These are phyloP conservation scores for Xylariaceae sp. DNA, from an alignment of 2,329 filamentous ascomycete genomes.

Conservation along the genomic window DNA sequence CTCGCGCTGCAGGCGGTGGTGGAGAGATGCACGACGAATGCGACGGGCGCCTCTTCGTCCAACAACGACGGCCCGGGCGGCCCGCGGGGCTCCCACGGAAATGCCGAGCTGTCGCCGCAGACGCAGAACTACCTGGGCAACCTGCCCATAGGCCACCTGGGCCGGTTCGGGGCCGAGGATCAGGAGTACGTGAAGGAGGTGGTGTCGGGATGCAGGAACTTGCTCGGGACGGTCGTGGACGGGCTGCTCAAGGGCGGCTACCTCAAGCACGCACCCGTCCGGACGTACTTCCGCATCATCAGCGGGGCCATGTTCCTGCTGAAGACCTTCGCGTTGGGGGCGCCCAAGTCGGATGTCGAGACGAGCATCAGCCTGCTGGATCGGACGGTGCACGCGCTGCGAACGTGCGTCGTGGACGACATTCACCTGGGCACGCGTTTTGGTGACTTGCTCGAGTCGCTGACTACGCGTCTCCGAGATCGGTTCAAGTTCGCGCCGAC, in stretches of 20 bases:
- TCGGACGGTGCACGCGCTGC: slow-evolving; percentile 65
- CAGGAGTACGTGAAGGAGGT: slow-evolving; percentile 72
- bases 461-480: slow-evolving; percentile 68
- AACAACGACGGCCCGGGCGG: slow-evolving; percentile 34
- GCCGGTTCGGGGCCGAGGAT: slow-evolving; percentile 59
- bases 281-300: slow-evolving; percentile 83
- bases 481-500: slow-evolving; percentile 64
- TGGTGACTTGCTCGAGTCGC: slow-evolving; percentile 72
- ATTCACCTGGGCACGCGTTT: slow-evolving; percentile 82
- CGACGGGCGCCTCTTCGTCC: slow-evolving; percentile 36
- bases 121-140: slow-evolving; percentile 61
- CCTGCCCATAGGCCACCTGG: slow-evolving; percentile 57
- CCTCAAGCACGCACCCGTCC: slow-evolving; percentile 75
- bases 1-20: slow-evolving; percentile 91
- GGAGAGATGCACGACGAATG: slow-evolving; percentile 80
- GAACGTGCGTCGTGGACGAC: slow-evolving; percentile 76
- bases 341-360: slow-evolving; percentile 71
- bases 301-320: slow-evolving; percentile 79
- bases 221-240: slow-evolving; percentile 72
- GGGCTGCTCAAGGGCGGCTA: slow-evolving; percentile 69
- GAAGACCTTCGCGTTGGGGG: slow-evolving; percentile 78
- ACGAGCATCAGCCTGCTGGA: slow-evolving; percentile 72
- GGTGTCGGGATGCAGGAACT: slow-evolving; percentile 68
- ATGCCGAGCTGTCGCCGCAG: slow-evolving; percentile 51
- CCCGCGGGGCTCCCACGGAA: slow-evolving; percentile 33